Base-by-base conservation (phyloP, 129 eudicot genomes). In the Helianthus annuus region DNA sequence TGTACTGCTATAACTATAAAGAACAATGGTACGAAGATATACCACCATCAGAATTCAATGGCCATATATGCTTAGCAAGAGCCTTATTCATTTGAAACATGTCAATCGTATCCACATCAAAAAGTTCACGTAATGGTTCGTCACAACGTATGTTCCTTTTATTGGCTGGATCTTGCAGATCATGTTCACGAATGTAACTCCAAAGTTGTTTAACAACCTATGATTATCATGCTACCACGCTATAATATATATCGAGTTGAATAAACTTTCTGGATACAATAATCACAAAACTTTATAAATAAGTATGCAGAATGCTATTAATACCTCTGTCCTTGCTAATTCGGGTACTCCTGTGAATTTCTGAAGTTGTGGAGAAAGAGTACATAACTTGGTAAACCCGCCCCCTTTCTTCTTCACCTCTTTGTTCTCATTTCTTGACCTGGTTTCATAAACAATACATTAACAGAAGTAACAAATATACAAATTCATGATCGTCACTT, bases 1-100 rank as follows among this genome's bases (percentile, higher is more conserved):
- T 2, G 36, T 32, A 32, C 36, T 32, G 36, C 36, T 32, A 32
- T 32, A 32, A 32, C 36, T 32, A 32, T 32, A 32, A 32, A 32
- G 36, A 32, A 32, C 36, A 32, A 32, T 32, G 36, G 36, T 32
- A 71, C 14, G 42, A 42, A 44, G 38, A 71, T 24, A 45, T 84
- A 84, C 90, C 95, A 73, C 84, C 76, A 73, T 76, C 85, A 72
- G 91, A 82, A 81, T 86, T 80, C 79, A 87, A 52, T 36, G 95
- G 95, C 95, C 95, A 83, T 39, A 94, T 88, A 80, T 94, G 97
- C 85, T 87, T 85, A n/a, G 96, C 49, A 29, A 94, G 86, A 71
- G 89, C 87, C 84, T 87, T 94, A 68, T 90, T 90, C 88, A 94
- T 94, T 76, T 94, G 92, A 68, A 90, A 88, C 89, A 90, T 90